Percentiles rank a stretch among this genome's conserved stretches.
phyloP scores from a whole-genome alignment of 805 yeast species.

The Metschnikowia cubensis region DNA sequence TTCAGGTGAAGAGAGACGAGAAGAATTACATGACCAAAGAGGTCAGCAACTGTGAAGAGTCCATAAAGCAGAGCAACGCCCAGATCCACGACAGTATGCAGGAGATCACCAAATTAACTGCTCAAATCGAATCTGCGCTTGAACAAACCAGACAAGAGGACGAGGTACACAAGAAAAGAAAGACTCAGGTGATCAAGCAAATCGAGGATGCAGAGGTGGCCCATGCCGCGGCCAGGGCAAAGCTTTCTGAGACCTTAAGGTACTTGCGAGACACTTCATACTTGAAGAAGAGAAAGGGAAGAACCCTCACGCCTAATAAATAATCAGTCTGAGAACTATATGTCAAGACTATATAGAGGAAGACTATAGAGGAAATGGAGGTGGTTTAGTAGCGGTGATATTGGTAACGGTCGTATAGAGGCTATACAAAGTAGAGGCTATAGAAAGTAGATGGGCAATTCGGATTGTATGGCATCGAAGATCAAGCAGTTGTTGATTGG shows the following conservation, averaged over 20 bases:
- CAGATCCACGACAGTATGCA: conserved; percentile 24
- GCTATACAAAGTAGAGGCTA: neutral
- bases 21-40: conserved; percentile 61
- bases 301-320: conserved; percentile 31
- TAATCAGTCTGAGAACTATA: neutral
- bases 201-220: conserved; percentile 23
- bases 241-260: conserved; percentile 30
- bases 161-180: conserved; percentile 22
- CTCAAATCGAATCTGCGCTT: conserved; percentile 19
- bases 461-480: conserved; percentile 65
- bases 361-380: no score
- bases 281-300: conserved; percentile 39
- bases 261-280: conserved; percentile 39
- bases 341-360: no score
- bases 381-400: no score
- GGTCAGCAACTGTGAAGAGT: conserved; percentile 47
- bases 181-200: conserved; percentile 10
- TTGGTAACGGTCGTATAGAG: no score
- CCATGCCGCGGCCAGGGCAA: conserved; percentile 23
- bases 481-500: conserved; percentile 81
- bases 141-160: conserved; percentile 22
- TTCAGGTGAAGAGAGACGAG: conserved; percentile 52
- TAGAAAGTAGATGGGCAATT: conserved; percentile 66
- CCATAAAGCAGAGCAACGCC: conserved; percentile 43
- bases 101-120: conserved; percentile 17